These are phyloP conservation scores for Paraphoma sp. DNA, from an alignment of 2,329 filamentous ascomycete genomes.

Conservation along the genomic window DNA sequence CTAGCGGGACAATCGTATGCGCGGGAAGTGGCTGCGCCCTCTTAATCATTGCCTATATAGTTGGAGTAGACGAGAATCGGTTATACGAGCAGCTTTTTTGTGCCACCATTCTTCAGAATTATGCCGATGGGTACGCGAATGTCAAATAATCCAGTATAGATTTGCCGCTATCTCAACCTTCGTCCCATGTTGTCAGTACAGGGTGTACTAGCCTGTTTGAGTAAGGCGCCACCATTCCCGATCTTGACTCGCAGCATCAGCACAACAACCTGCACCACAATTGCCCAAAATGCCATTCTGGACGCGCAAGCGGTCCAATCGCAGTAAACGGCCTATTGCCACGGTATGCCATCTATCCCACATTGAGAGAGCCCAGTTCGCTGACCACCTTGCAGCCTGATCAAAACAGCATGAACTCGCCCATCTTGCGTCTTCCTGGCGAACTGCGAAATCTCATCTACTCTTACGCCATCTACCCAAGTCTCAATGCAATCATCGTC, in stretches of 20 bases:
- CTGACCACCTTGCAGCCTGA: not conserved
- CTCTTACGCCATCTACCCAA: slow-evolving; percentile 14
- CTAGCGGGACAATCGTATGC: not conserved
- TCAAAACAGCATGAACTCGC: not conserved
- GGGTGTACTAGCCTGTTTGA: not conserved
- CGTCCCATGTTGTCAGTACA: too few relatives aligned
- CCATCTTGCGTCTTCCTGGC: slow-evolving; percentile 26
- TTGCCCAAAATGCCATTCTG: not conserved
- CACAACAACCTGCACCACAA: not conserved
- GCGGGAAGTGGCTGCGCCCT: slow-evolving; percentile 4
- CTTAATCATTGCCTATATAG: not conserved
- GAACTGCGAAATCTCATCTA: slow-evolving; percentile 34
- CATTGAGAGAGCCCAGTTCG: not conserved
- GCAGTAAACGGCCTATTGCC: not conserved
- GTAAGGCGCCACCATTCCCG: not conserved
- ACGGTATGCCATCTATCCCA: not conserved
- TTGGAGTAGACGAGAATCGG: not conserved
- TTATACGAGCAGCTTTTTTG: too few relatives aligned
- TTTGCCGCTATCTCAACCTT: too few relatives aligned
- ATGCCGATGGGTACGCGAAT: too few relatives aligned
- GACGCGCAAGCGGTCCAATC: not conserved
- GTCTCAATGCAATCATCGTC: slow-evolving; percentile 7
- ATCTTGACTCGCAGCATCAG: not conserved
- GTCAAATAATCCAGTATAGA: too few relatives aligned
- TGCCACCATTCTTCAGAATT: too few relatives aligned